Base-by-base conservation (phyloP, 495 filamentous ascomycete species). In the Amniculicola lignicola region DNA sequence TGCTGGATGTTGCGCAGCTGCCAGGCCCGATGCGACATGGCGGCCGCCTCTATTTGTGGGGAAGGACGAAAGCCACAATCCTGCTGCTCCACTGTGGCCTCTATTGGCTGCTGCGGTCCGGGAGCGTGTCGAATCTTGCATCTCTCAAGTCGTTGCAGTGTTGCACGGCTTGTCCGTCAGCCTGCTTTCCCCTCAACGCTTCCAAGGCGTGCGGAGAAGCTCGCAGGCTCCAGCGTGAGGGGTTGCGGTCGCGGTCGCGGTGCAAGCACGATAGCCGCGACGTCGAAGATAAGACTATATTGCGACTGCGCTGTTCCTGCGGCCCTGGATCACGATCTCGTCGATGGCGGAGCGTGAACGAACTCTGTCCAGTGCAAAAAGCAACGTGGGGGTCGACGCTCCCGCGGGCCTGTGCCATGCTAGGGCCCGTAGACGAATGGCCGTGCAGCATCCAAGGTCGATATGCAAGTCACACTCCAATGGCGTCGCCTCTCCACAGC, bases 401-500 rank as follows among this genome's bases (percentile, higher is more conserved):
- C 21, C 35, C 15, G 23, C 19, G 22, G 41, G 59, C 41, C 59
- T 31, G 54, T 62, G 59, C 58, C 58, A 61, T 51, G 35, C 51
- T 37, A 7, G 45, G n/a, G 29, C 7, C 7, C 5, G 28, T 18
- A 6, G 27, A 38, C 59, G 47, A 62, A 62, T 62, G 33, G 47
- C 59, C 43, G 16, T 19, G 14, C 15, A 19, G 16, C 33, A 33
- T n/a, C 52, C 46, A n/a, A n/a, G n/a, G n/a, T n/a, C n/a, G n/a
- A 54, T 54, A 43, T 62, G 59, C 59, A 57, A 62, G 59, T 62
- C 59, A 62, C 54, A n/a, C 42, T 37, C 29, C 53, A 53, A 52
- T 62, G 53, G 59, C 54, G 59, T 40, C n/a, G n/a, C 40, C 41
- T 5, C 40, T 49, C 54, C 38, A 37, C 46, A 21, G 14, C 18